Evolutionary conservation across 768 basidiomycete species (phyloP).

Genomic region (Rubroboletus satanas): DNA sequence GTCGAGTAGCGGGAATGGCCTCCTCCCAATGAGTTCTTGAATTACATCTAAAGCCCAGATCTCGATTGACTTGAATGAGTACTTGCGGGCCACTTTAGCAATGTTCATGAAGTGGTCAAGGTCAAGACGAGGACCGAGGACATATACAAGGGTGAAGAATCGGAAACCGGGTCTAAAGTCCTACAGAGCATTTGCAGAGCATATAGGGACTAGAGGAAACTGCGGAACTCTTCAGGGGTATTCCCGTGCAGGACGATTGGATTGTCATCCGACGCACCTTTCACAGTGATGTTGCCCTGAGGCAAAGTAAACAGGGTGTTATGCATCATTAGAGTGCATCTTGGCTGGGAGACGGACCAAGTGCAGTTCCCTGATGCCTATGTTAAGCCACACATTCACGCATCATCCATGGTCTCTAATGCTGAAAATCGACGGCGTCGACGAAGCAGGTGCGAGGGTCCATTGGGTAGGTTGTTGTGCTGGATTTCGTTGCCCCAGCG

Average conservation of each 20-base stretch:
- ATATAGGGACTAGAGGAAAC: conserved; percentile 76
- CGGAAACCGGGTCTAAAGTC: conserved; percentile 20
- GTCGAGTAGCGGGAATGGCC: conserved; percentile 49
- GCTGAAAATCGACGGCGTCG: too few species aligned
- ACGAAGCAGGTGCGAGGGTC: too few species aligned
- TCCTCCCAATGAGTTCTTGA: conserved; percentile 60
- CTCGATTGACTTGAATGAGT: conserved; percentile 69
- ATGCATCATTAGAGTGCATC: too few species aligned
- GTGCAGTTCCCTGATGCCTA: too few species aligned
- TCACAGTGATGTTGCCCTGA: conserved; percentile 44
- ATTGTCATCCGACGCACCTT: conserved; percentile 61
- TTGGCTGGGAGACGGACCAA: too few species aligned
- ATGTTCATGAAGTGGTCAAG: conserved; percentile 57
- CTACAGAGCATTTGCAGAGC: conserved; percentile 45
- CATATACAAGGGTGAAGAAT: background rate
- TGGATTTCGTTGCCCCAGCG: too few species aligned
- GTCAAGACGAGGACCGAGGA: conserved; percentile 35
- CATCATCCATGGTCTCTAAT: too few species aligned
- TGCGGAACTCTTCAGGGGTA: conserved; percentile 59
- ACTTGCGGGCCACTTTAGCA: conserved; percentile 66
- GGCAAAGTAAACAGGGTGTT: conserved; percentile 62
- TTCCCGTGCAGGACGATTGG: conserved; percentile 65
- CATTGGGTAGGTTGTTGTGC: too few species aligned
- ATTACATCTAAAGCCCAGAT: conserved; percentile 75
- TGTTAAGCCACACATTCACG: too few species aligned